phyloP scores from a whole-genome alignment of 176 grass and related monocot genomes.

The Musa schizocarpa region DNA sequence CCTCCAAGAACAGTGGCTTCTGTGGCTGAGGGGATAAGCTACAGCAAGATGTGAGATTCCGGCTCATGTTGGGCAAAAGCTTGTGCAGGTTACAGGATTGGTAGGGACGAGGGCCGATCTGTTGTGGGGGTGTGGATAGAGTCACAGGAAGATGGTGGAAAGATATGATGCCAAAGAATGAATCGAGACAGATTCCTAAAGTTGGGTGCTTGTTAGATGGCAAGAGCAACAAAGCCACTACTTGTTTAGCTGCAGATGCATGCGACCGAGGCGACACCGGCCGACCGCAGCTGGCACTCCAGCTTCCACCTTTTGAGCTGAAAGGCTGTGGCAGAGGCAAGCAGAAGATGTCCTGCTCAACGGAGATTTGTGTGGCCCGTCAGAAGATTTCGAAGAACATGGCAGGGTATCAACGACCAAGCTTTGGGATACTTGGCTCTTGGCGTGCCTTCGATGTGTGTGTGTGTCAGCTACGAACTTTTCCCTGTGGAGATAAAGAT shows the following conservation, averaged over 20 bases:
- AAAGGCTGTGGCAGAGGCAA: not conserved
- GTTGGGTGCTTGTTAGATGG: not conserved
- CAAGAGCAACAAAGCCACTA: not conserved
- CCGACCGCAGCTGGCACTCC: not conserved
- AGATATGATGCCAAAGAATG: no score
- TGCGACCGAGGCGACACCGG: not conserved
- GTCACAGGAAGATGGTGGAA: no score
- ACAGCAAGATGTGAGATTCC: not conserved
- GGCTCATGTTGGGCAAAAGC: not conserved
- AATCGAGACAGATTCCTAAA: no score
- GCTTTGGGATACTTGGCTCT: not conserved
- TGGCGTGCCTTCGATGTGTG: not conserved
- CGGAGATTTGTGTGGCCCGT: not conserved
- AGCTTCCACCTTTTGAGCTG: not conserved
- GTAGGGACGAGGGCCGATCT: not conserved
- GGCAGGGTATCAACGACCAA: not conserved
- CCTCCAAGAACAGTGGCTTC: not conserved
- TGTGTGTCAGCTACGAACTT: not conserved
- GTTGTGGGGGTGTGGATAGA: not conserved
- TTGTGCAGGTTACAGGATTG: not conserved
- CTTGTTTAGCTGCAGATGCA: not conserved
- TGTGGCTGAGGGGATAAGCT: not conserved
- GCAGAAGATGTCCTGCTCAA: not conserved
- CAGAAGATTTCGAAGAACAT: not conserved
- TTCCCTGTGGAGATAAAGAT: not conserved